Evolutionary conservation across 2,329 filamentous ascomycete species (phyloP).

Genomic region (Neophaeococcomyces mojaviensis): DNA sequence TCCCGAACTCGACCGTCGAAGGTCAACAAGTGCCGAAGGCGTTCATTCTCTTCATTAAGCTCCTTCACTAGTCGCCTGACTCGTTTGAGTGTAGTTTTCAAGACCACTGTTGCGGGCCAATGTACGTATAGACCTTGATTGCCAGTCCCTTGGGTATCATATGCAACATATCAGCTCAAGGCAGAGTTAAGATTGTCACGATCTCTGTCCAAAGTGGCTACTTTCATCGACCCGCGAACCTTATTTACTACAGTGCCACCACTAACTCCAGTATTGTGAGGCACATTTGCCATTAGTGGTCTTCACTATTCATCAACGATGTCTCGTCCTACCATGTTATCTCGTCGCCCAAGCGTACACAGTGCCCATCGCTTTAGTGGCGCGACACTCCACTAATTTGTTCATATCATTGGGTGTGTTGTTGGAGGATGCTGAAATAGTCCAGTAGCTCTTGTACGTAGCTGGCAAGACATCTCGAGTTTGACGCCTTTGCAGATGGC

Average conservation of each 20-base stretch:
- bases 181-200: slow-evolving; percentile 4
- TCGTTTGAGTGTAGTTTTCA: no score
- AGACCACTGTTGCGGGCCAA: no score
- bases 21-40: no score
- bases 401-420: background rate
- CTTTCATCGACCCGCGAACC: slow-evolving; percentile 3
- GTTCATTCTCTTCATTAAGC: no score
- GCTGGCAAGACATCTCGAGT: slow-evolving; percentile 3
- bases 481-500: slow-evolving; percentile 2
- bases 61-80: no score
- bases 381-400: slow-evolving; percentile 4
- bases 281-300: slow-evolving; percentile 3
- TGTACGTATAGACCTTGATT: no score
- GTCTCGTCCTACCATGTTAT: slow-evolving; percentile 3
- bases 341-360: slow-evolving; percentile 5
- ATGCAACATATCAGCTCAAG: slow-evolving; percentile 1
- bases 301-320: slow-evolving; percentile 5
- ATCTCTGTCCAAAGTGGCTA: slow-evolving; percentile 4
- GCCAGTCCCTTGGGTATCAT: no score
- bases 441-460: background rate
- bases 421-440: background rate
- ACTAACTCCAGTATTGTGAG: slow-evolving; percentile 3
- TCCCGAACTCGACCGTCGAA: no score
- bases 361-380: background rate
- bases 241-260: slow-evolving; percentile 4